Evolutionary conservation across 306 rosid species (phyloP), one percentile per base, ranked within the genome.

Genomic region (Corylus americana): DNA sequence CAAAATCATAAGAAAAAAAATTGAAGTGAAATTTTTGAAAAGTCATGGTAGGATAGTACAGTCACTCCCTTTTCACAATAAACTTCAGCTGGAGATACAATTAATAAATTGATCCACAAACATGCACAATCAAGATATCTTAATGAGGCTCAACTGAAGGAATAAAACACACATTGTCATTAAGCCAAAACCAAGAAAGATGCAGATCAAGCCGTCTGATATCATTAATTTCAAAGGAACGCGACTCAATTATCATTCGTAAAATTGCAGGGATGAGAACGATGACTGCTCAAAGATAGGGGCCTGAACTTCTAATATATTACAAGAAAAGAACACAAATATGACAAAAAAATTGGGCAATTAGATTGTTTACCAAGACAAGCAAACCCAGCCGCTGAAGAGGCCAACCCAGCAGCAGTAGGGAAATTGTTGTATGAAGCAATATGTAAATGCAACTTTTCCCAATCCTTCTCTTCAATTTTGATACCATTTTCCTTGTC

Each of bases 371-470:
- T 91, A 95, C 98, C 99, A 22, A 93, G 92, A 79, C 99, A 95
- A 78, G 99, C 99, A 50, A 95, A 81, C 76, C 99, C 99, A 29
- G 99, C 99, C 0, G 99, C 99, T 0, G 99, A 95, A 74, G 99
- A 95, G 71, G 99, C 99, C 80, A 95, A 80, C 81, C 99, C 99
- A 45, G 99, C 99, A 48, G 99, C 99, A 59, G 99, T 95, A 47
- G 99, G 99, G 83, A 95, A 95, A 82, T 95, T 95, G 89, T 95
- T 95, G 85, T 83, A 90, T 9, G 99, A 95, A 86, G 93, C 94
- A 79, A 95, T 95, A 77, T 95, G 92, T 7, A 95, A 49, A 45
- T 91, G 94, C 85, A 95, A 81, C 51, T 89, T 90, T 13, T 83
- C 84, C 99, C 99, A 95, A 54, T 95, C 98, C 76, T 89, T 90